A percentile compares a stretch with the other conserved stretches of the same genome.
phyloP scores from a whole-genome alignment of 805 yeast genomes.

The Ogataea pignaliae region DNA sequence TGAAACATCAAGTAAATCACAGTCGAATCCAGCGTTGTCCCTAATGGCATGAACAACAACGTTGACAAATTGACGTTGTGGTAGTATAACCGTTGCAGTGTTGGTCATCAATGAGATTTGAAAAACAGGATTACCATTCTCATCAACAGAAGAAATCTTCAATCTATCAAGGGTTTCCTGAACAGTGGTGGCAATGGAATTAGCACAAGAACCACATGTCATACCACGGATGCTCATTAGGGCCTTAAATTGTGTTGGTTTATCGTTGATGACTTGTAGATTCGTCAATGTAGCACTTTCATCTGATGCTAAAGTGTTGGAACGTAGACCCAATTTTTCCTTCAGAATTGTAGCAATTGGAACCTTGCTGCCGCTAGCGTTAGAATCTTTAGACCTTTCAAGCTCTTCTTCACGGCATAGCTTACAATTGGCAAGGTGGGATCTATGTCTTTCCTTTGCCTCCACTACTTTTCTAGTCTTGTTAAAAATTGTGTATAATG shows the following conservation, averaged over 20 bases:
- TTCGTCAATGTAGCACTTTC: conserved; percentile 20
- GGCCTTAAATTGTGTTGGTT: conserved; percentile 38
- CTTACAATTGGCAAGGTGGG: too few relatives aligned
- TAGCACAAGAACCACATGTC: conserved; percentile 60
- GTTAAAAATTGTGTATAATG: conserved; percentile 6
- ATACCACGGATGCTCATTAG: conserved; percentile 57
- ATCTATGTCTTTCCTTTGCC: too few relatives aligned
- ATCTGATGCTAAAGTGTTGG: conserved; percentile 1
- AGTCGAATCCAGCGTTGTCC: conserved; percentile 40
- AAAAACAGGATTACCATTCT: conserved; percentile 8
- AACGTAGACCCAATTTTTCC: too few relatives aligned
- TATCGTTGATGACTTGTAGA: conserved; percentile 17
- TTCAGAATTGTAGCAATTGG: too few relatives aligned
- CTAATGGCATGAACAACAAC: conserved; percentile 43
- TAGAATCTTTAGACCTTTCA: too few relatives aligned
- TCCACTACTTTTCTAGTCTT: too few relatives aligned
- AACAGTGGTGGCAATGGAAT: conserved; percentile 42
- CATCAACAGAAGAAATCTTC: conserved; percentile 11
- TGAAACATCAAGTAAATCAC: conserved; percentile 51
- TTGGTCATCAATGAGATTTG: conserved; percentile 39
- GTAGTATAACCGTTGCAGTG: conserved; percentile 49
- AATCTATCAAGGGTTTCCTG: conserved; percentile 19
- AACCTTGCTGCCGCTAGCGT: too few relatives aligned
- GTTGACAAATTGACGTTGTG: conserved; percentile 47
- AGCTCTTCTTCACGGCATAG: too few relatives aligned